phyloP scores from a whole-genome alignment of 371 early-diverging fungal genomes.

The Actinomortierella wolfii region DNA sequence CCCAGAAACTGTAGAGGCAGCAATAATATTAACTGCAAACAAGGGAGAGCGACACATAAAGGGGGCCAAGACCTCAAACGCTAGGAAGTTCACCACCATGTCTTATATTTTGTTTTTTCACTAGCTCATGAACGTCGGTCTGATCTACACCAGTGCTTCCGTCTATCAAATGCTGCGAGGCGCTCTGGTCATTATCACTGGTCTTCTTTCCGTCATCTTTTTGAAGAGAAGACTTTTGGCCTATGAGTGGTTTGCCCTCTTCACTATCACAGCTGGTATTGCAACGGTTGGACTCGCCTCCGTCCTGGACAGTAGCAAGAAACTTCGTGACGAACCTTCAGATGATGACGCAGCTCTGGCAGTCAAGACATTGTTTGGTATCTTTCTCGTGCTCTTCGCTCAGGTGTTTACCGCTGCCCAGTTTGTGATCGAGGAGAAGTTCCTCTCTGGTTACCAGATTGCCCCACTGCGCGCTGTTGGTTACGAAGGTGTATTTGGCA shows the following conservation, averaged over 20 bases:
- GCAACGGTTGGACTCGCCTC: constrained; percentile 85
- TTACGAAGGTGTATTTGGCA: constrained; percentile 91
- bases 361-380: constrained; percentile 67
- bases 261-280: constrained; percentile 82
- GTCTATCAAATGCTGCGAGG: constrained; percentile 98
- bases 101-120: no score
- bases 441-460: constrained; percentile 77
- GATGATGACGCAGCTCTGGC: constrained; percentile 23
- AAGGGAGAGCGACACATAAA: no score
- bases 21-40: no score
- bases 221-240: constrained; percentile 73
- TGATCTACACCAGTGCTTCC: constrained; percentile 89
- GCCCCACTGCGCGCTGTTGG: constrained; percentile 91
- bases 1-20: no score
- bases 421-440: constrained; percentile 95
- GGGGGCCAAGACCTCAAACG: no score
- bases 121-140: constrained; percentile 91
- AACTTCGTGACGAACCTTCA: constrained; percentile 13
- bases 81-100: no score
- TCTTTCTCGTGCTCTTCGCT: constrained; percentile 83
- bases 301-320: constrained; percentile 38
- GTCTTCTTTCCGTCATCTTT: constrained; percentile 84
- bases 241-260: constrained; percentile 84
- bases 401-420: constrained; percentile 92
- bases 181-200: constrained; percentile 93